Percentiles rank a stretch among this genome's conserved stretches.
Conservation (phyloP, 2,329 filamentous ascomycete genomes). For the Fusarium sp. region DNA sequence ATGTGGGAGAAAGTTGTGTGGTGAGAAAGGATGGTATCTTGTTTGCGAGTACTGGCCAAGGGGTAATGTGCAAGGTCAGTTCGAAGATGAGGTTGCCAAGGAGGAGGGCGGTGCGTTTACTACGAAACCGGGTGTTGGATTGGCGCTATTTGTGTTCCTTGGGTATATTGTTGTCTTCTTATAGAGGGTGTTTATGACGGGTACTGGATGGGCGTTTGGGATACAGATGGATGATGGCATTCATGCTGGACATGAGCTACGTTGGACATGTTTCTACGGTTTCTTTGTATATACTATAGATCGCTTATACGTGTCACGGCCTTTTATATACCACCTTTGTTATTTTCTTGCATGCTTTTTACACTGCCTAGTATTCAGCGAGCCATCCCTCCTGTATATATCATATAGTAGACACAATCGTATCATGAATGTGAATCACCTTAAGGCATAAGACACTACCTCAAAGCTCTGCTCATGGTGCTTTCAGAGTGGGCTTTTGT, state of each 20-base stretch:
- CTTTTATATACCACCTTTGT: constrained; percentile 1
- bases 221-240: constrained; percentile 6
- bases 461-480: neutral
- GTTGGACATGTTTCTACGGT: constrained; percentile 5
- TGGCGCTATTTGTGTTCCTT: constrained; percentile 31
- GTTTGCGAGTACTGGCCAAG: constrained; percentile 77
- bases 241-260: constrained; percentile 31
- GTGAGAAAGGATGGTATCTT: constrained; percentile 69
- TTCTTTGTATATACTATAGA: constrained; percentile 15
- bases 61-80: constrained; percentile 71
- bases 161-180: constrained; percentile 29
- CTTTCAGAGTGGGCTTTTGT: neutral
- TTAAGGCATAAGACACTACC: neutral
- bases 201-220: neutral
- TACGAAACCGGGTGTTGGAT: constrained; percentile 26
- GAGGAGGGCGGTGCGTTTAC: constrained; percentile 30
- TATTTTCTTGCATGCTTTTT: neutral
- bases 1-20: constrained; percentile 61
- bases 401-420: neutral
- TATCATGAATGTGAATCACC: neutral
- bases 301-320: neutral
- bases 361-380: neutral
- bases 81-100: constrained; percentile 53
- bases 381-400: neutral
- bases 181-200: neutral